A percentile compares a stretch with the other conserved stretches of the same genome.
phyloP scores from a whole-genome alignment of 345 rosid genomes.

The Eucalyptus melliodora region DNA sequence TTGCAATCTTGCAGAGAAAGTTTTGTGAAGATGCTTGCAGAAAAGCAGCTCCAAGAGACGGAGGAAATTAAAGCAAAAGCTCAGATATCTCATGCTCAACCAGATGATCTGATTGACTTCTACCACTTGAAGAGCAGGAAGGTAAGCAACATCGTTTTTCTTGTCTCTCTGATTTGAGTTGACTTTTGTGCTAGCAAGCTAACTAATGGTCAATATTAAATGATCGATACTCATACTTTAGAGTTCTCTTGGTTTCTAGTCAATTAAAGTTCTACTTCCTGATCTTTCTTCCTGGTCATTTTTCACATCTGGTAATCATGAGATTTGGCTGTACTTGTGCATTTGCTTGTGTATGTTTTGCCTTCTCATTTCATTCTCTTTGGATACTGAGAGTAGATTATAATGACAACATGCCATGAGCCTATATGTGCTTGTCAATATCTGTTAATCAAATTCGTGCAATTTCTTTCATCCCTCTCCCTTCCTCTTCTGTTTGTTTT shows the following conservation, averaged over 20 bases:
- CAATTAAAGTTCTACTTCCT: neutral
- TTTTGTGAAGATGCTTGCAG: constrained; percentile 93
- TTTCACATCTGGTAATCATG: neutral
- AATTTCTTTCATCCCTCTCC: neutral
- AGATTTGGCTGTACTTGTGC: neutral
- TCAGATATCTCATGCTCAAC: constrained; percentile 85
- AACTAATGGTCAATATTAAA: neutral
- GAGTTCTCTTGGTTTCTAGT: neutral
- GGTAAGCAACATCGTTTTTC: constrained; percentile 23
- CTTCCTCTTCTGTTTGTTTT: neutral
- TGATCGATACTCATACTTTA: neutral
- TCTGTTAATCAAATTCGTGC: neutral
- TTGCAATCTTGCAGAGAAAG: constrained; percentile 83
- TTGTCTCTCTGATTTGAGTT: neutral
- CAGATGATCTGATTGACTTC: constrained; percentile 97
- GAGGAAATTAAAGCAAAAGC: constrained; percentile 94
- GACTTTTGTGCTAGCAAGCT: neutral
- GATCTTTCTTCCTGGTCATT: neutral
- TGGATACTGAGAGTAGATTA: neutral
- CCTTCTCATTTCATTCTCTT: neutral
- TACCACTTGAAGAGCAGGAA: constrained; percentile 96
- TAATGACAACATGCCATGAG: neutral
- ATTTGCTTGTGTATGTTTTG: neutral
- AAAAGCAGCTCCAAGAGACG: constrained; percentile 73
- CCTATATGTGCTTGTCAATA: neutral